phyloP scores from a whole-genome alignment of 805 yeast species.

The Yarrowia keelungensis region DNA sequence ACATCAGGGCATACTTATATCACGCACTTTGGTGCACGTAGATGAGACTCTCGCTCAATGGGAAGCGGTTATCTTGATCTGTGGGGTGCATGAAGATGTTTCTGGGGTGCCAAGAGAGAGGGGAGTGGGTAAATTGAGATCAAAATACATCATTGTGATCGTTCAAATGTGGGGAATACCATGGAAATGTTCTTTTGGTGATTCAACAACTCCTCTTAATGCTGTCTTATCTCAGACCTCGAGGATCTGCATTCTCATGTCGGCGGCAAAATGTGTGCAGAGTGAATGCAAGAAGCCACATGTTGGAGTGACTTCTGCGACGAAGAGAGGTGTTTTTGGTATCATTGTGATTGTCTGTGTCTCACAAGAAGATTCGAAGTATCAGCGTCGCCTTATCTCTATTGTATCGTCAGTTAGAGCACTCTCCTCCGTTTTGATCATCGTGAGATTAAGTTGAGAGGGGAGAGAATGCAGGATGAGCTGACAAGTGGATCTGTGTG shows the following conservation, averaged over 20 bases:
- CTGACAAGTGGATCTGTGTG: no score
- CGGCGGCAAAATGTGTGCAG: constrained; percentile 16
- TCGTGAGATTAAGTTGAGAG: constrained; percentile 17
- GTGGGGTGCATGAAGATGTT: constrained; percentile 11
- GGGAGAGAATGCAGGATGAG: constrained; percentile 2
- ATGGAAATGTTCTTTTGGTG: neutral
- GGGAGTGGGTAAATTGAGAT: neutral
- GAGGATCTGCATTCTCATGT: constrained; percentile 9
- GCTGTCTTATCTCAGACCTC: neutral
- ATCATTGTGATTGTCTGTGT: neutral
- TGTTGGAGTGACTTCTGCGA: neutral
- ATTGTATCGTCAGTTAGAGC: neutral
- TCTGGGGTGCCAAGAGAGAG: neutral
- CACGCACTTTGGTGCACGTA: constrained; percentile 5
- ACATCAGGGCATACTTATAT: constrained; percentile 1
- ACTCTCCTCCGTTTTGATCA: neutral
- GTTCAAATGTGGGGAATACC: neutral
- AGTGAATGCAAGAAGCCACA: constrained; percentile 5
- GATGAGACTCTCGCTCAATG: neutral
- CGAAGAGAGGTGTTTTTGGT: neutral
- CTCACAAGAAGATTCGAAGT: neutral
- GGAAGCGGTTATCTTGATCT: constrained; percentile 29
- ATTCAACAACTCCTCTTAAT: neutral
- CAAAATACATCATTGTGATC: neutral
- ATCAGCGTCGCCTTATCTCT: neutral